These are phyloP conservation scores for Geotrichum australiense DNA, from an alignment of 1,139 yeast genomes.

Conservation along the genomic window DNA sequence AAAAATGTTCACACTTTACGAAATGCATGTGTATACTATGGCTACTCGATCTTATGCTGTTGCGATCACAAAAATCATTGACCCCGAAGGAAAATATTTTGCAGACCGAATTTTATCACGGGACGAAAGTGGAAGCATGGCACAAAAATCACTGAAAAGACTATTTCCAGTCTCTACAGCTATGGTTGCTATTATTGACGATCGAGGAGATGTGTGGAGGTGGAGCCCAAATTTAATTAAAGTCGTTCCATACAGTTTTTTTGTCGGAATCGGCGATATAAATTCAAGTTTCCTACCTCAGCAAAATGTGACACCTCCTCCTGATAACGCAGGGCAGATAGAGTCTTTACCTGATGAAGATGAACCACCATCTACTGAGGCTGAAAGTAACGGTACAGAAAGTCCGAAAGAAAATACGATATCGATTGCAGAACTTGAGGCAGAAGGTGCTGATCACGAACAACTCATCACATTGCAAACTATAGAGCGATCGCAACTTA, in stretches of 20 bases:
- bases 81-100: conserved; percentile 78
- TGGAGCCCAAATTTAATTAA: conserved; percentile 90
- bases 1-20: conserved; percentile 58
- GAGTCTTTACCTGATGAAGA: conserved; percentile 3
- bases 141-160: conserved; percentile 81
- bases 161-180: conserved; percentile 93
- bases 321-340: conserved; percentile 6
- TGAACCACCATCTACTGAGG: conserved; percentile 6
- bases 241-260: conserved; percentile 92
- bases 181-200: conserved; percentile 95
- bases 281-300: conserved; percentile 88
- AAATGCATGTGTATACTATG: conserved; percentile 95
- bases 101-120: conserved; percentile 88
- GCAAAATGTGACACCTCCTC: conserved; percentile 39
- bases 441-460: conserved; percentile 21
- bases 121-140: conserved; percentile 89
- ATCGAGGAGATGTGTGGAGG: conserved; percentile 98
- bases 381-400: conserved; percentile 22
- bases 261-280: conserved; percentile 96
- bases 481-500: conserved; percentile 48
- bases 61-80: conserved; percentile 84
- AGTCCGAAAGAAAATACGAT: conserved; percentile 1
- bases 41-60: conserved; percentile 95
- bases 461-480: conserved; percentile 34
- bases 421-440: conserved; percentile 4